These are phyloP conservation scores for Phalaenopsis aphrodite DNA, from an alignment of 106 monocot species.

Conservation along the genomic window DNA sequence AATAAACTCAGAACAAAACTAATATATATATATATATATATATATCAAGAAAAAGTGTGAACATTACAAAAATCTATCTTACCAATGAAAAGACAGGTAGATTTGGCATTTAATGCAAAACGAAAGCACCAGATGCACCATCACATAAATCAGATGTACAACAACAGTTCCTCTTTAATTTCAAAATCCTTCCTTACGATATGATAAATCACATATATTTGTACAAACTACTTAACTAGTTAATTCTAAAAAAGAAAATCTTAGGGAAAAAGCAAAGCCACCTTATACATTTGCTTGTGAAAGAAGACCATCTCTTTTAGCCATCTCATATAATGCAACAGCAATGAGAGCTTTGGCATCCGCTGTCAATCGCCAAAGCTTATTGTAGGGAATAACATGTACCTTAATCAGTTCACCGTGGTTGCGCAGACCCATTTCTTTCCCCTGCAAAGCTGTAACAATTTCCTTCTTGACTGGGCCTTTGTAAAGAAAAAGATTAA, in stretches of 20 bases:
- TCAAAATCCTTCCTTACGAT: too few relatives aligned
- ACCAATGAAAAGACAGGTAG: too few relatives aligned
- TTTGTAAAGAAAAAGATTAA: conserved; percentile 73
- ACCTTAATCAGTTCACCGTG: conserved; percentile 96
- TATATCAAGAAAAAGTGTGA: too few relatives aligned
- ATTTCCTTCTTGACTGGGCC: conserved; percentile 44
- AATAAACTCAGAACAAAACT: too few relatives aligned
- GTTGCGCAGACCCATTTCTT: conserved; percentile 72
- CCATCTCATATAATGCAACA: conserved; percentile 88
- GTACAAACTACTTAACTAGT: too few relatives aligned
- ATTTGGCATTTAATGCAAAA: too few relatives aligned
- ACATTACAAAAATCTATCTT: too few relatives aligned
- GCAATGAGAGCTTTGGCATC: conserved; percentile 85
- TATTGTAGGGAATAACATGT: conserved; percentile 63
- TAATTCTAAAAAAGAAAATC: neutral
- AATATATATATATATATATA: too few relatives aligned
- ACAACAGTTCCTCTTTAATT: too few relatives aligned
- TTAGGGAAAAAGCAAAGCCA: neutral
- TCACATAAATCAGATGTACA: too few relatives aligned
- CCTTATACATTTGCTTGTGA: conserved; percentile 4
- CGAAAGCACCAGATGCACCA: too few relatives aligned
- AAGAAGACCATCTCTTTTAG: conserved; percentile 70
- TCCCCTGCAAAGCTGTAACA: conserved; percentile 57
- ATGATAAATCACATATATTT: too few relatives aligned
- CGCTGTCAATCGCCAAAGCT: conserved; percentile 77